Base-by-base conservation (phyloP, 2,329 filamentous ascomycete species). In the Calonectria naviculata region DNA sequence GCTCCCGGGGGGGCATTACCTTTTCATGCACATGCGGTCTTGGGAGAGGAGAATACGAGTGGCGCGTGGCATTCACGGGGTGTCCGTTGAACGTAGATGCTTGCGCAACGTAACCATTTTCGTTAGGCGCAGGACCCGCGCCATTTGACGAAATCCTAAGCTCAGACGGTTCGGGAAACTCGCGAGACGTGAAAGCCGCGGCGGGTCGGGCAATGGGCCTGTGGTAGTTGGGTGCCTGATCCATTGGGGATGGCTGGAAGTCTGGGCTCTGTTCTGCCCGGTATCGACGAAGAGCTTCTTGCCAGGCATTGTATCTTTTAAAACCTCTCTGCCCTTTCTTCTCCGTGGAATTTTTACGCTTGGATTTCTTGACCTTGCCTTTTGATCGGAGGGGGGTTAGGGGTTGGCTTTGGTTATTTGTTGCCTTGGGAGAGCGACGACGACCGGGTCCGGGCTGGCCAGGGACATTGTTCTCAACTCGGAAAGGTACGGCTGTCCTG, bases 261-360 rank as follows among this genome's bases (percentile, higher is more conserved):
- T 66, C 46, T 28, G 65, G 65, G 36, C 69, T 66, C 15, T 73
- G 68, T 26, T 71, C 67, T 34, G 67, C 76, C 34, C 79, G 77
- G 67, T 78, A 81, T 29, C 83, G 81, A 60, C 79, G 76, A 42
- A 84, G 77, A 24, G 83, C 83, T 47, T 83, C 81, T 69, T 83
- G 80, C 83, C 83, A 84, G n/a, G 83, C 85, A 71, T 84, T 81
- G 64, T 88, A 88, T 72, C 86, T 81, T 73, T 84, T 84, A 70
- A 88, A 88, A 2, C 86, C 86, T 38, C 85, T 81, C 58, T 86
- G 84, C 31, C 81, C 80, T 72, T 80, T 85, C 72, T 80, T 82
- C 24, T 79, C 78, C 28, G 75, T 58, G 36, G 73, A 67, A 64
- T 67, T 77, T 71, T 76, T 79, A 74, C 75, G 73, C 60, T 81